phyloP scores from a whole-genome alignment of 2,329 filamentous ascomycete genomes.

The Neurospora sp. region DNA sequence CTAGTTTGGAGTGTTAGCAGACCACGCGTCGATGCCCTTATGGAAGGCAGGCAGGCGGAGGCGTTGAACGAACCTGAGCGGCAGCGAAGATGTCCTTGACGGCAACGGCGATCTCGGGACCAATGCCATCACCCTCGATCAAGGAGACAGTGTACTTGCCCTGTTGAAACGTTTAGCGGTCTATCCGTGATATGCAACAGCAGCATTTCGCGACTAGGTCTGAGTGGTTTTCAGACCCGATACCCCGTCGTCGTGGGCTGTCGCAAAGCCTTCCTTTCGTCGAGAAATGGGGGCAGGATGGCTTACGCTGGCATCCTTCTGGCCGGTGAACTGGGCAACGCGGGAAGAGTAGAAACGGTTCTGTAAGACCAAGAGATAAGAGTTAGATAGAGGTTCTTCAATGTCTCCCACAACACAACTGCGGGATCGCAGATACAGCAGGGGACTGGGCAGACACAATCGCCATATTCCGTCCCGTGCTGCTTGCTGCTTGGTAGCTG shows the following conservation, averaged over 20 bases:
- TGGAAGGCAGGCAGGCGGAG: constrained; percentile 18
- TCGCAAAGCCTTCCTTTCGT: constrained; percentile 11
- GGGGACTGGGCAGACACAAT: constrained; percentile 18
- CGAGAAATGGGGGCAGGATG: constrained; percentile 12
- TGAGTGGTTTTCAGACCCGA: constrained; percentile 16
- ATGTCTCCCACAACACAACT: not conserved
- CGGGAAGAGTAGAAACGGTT: constrained; percentile 55
- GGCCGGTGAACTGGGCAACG: constrained; percentile 88
- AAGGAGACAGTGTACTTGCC: constrained; percentile 93
- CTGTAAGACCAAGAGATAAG: constrained; percentile 21
- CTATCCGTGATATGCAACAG: constrained; percentile 1
- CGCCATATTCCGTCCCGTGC: not conserved
- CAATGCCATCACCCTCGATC: constrained; percentile 98
- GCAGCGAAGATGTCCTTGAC: constrained; percentile 98
- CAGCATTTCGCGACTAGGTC: constrained; percentile 5
- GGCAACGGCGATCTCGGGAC: constrained; percentile 92
- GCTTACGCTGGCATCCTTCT: constrained; percentile 79
- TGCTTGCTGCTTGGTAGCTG: constrained; percentile 2
- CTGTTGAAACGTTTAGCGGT: constrained; percentile 35
- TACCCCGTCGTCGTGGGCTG: constrained; percentile 5
- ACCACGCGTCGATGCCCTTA: not conserved
- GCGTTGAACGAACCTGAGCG: constrained; percentile 58
- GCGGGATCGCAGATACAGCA: not conserved
- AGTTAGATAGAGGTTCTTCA: not conserved
- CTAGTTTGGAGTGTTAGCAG: constrained; percentile 31